These are phyloP conservation scores for Aspergillus glaucus DNA, from an alignment of 2,329 filamentous ascomycete species.

Conservation along the genomic window DNA sequence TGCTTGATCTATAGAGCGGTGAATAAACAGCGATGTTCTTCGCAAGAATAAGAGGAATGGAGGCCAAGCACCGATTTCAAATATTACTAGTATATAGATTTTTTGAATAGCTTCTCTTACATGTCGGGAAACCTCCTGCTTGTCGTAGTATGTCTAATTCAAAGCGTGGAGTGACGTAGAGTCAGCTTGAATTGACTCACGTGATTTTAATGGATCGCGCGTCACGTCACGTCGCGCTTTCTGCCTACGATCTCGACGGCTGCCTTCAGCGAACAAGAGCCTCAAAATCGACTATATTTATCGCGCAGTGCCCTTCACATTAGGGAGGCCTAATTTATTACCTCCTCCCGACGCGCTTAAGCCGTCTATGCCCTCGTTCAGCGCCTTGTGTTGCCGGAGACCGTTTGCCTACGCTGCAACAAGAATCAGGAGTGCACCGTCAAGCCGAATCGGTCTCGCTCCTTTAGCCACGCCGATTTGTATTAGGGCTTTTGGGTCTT, in stretches of 20 bases:
- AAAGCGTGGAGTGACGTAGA: constrained; percentile 17
- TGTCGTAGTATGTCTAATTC: constrained; percentile 14
- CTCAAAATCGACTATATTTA: background rate
- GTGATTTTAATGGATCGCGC: constrained; percentile 13
- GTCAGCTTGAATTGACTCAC: constrained; percentile 4
- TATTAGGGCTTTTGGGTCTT: background rate
- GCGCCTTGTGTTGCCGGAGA: constrained; percentile 5
- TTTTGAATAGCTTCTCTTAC: no score
- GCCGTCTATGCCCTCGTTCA: constrained; percentile 12
- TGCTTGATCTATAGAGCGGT: constrained; percentile 22
- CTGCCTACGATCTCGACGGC: constrained; percentile 4
- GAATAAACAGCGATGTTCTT: background rate
- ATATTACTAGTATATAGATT: no score
- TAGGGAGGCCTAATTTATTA: background rate
- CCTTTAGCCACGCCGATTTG: background rate
- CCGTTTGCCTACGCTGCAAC: constrained; percentile 4
- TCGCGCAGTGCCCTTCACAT: background rate
- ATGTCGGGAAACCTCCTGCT: no score
- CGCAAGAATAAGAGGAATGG: no score
- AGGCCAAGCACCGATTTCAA: no score
- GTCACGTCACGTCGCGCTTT: constrained; percentile 17
- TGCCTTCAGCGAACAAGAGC: constrained; percentile 2
- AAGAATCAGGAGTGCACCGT: background rate
- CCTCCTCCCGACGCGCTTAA: background rate
- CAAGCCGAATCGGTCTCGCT: background rate